A percentile compares a stretch with the other conserved stretches of the same genome.
phyloP scores from a whole-genome alignment of 352 stramenopile genomes.

The Thraustochytrium sp. region DNA sequence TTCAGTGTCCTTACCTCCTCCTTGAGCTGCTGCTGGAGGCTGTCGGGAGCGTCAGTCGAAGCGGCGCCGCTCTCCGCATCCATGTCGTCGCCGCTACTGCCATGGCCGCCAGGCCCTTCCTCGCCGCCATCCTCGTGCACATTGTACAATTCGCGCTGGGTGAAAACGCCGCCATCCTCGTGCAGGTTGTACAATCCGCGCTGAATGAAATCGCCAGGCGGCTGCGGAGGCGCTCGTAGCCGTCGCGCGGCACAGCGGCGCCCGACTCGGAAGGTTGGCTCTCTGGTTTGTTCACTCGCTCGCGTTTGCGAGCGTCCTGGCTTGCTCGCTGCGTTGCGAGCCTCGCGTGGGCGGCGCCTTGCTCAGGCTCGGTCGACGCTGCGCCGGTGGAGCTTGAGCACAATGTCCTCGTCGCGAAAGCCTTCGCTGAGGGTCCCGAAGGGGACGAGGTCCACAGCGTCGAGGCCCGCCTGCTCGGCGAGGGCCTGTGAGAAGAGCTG shows the following conservation, averaged over 20 bases:
- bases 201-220: constrained; percentile 9
- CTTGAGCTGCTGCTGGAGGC: constrained; percentile 19
- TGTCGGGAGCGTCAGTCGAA: too few relatives aligned
- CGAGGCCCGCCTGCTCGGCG: not conserved
- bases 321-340: too few relatives aligned
- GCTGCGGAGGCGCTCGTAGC: not conserved
- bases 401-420: not conserved
- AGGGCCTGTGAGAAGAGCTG: not conserved
- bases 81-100: too few relatives aligned
- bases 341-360: too few relatives aligned
- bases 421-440: not conserved
- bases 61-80: too few relatives aligned
- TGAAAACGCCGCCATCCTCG: not conserved
- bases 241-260: not conserved
- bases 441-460: not conserved
- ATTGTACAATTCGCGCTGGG: constrained; percentile 33
- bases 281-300: too few relatives aligned
- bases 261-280: too few relatives aligned
- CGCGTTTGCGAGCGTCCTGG: too few relatives aligned
- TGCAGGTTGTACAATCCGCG: constrained; percentile 28
- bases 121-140: not conserved
- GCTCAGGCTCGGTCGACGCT: too few relatives aligned
- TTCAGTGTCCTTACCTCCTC: not conserved
- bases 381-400: not conserved
- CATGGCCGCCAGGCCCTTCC: too few relatives aligned